Evolutionary conservation across 2,329 filamentous ascomycete genomes (phyloP), one percentile per base, ranked within the genome.

Genomic region (Lachnellula occidentalis): DNA sequence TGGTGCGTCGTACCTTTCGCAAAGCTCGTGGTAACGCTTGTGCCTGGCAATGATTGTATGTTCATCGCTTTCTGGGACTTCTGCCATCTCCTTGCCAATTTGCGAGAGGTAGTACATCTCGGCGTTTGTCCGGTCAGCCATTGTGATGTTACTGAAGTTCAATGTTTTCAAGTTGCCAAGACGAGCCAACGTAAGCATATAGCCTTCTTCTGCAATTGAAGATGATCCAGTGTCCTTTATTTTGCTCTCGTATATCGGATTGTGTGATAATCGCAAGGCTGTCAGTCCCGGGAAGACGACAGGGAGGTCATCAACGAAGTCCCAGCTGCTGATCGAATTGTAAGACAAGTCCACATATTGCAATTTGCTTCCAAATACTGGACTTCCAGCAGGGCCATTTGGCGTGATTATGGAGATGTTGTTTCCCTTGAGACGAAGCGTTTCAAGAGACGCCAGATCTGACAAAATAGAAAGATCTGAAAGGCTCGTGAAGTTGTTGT

Each of bases 31-130:
- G 68, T 88, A 97, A 4, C 90, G 79, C 7, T 83, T 85, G 70
- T 97, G 91, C 3, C 74, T 71, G 0, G 69, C 71, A 3, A 88
- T 68, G 0, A 95, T 78, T 1, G 73, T 72, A 1, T 70, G 71
- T 60, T 85, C 79, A 2, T 75, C 71, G 2, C 70, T 70, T 53
- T 81, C 77, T 0, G 82, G 74, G 0, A 82, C 79, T 3, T 77
- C 73, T 1, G 83, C 79, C 39, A 96, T 75, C 67, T 94, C 88
- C 58, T 84, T 85, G 11, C 81, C 88, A 55, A 96, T 94, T 51
- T 88, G 81, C 0, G 86, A 89, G 11, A 97, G 81, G 69, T 99
- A 99, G 70, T 95, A 99, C 66, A 92, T 86, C 64, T 97, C 94
- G 4, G 91, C 91, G 66, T 97, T 94, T 51, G 83, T 78, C 17